Evolutionary conservation across 2,329 filamentous ascomycete species (phyloP).

Genomic region (Reticulascus tulasneorum): DNA sequence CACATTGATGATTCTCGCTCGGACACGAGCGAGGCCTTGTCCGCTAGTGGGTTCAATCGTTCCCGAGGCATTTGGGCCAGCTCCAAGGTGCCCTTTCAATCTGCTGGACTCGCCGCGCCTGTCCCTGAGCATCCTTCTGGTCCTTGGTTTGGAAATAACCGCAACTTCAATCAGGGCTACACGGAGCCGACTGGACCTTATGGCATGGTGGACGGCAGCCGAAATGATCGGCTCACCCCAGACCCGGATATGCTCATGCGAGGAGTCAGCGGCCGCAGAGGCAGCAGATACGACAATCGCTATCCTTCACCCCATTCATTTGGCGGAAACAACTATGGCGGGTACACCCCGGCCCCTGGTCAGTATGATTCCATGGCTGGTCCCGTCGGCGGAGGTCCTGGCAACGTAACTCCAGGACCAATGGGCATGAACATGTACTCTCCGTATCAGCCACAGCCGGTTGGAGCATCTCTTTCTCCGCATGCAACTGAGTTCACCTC

Average conservation of each 20-base stretch:
- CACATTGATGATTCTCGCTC: slow-evolving; percentile 51
- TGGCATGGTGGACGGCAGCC: slow-evolving; percentile 35
- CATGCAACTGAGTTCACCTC: slow-evolving; percentile 72
- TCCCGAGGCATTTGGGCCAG: slow-evolving; percentile 54
- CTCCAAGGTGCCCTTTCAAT: slow-evolving; percentile 36
- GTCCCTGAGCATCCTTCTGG: slow-evolving; percentile 27
- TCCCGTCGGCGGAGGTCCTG: slow-evolving; percentile 18
- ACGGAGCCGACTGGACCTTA: slow-evolving; percentile 34
- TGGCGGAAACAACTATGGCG: slow-evolving; percentile 15
- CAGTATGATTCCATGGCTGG: slow-evolving; percentile 22
- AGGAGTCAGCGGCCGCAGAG: slow-evolving; percentile 38
- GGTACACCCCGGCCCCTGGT: slow-evolving; percentile 16
- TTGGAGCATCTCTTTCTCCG: slow-evolving; percentile 65
- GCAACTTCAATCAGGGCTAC: slow-evolving; percentile 32
- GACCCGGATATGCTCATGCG: slow-evolving; percentile 47
- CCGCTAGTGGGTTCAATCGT: slow-evolving; percentile 48
- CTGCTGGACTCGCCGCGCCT: slow-evolving; percentile 22
- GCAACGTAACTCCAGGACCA: slow-evolving; percentile 28
- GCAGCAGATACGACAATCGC: slow-evolving; percentile 40
- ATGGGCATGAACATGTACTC: slow-evolving; percentile 41
- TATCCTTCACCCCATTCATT: slow-evolving; percentile 31
- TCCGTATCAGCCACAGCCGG: slow-evolving; percentile 51
- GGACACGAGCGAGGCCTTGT: slow-evolving; percentile 52
- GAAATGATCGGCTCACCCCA: slow-evolving; percentile 41
- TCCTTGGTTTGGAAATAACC: slow-evolving; percentile 43